Conservation (phyloP, 2,329 filamentous ascomycete genomes). For the Colletotrichum eleusines region DNA sequence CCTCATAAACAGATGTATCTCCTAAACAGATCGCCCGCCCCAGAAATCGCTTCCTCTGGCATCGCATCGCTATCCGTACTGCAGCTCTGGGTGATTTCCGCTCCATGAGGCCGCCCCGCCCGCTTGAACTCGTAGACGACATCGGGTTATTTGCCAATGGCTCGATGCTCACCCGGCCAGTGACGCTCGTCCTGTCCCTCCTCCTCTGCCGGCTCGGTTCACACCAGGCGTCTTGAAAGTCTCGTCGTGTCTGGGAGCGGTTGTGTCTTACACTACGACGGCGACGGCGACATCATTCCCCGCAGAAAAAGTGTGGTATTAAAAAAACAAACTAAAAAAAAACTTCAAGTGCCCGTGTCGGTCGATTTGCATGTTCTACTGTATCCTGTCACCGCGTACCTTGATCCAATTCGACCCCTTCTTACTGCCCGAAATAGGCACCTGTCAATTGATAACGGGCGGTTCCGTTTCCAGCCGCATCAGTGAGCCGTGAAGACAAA, state of each 20-base stretch:
- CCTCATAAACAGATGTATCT: not conserved
- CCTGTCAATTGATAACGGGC: too few species aligned
- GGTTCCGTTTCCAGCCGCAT: not conserved
- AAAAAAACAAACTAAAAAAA: too few species aligned
- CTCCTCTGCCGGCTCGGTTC: not conserved
- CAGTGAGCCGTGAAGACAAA: not conserved
- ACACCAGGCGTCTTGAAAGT: not conserved
- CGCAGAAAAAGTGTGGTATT: not conserved
- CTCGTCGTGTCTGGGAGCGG: not conserved
- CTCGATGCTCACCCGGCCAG: conserved; percentile 13
- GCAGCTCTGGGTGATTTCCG: conserved; percentile 35
- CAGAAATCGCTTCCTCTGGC: conserved; percentile 18
- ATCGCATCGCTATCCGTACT: conserved; percentile 37
- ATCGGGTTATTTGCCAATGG: conserved; percentile 38
- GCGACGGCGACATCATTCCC: not conserved
- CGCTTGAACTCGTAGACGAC: conserved; percentile 37
- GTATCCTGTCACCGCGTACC: not conserved
- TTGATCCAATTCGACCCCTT: not conserved
- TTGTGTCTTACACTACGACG: not conserved
- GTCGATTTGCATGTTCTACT: not conserved
- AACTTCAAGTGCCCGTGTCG: not conserved
- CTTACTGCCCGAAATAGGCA: not conserved
- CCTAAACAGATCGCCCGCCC: not conserved
- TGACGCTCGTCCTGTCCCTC: not conserved
- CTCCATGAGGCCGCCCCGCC: conserved; percentile 30